These are phyloP conservation scores for Ophiostoma sp. DNA, from an alignment of 2,329 filamentous ascomycete genomes.

Conservation along the genomic window DNA sequence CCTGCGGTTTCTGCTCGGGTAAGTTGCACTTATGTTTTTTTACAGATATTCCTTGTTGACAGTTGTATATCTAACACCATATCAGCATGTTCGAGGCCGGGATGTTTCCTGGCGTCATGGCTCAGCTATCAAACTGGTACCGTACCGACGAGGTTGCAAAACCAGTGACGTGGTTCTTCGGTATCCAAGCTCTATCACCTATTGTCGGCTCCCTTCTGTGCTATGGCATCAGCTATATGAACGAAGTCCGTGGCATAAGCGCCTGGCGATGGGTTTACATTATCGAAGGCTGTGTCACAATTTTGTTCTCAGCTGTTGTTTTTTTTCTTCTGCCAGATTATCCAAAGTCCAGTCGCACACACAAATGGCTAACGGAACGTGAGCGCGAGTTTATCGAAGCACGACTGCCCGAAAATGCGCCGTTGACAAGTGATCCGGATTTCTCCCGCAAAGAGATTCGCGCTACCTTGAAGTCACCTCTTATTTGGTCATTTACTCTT, in stretches of 20 bases:
- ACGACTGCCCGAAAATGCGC: constrained; percentile 21
- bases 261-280: constrained; percentile 39
- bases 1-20: constrained; percentile 18
- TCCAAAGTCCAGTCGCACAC: constrained; percentile 29
- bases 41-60: background rate
- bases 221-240: constrained; percentile 32
- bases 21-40: background rate
- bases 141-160: constrained; percentile 41
- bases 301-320: constrained; percentile 37
- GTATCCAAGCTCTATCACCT: constrained; percentile 34
- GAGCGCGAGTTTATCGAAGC: constrained; percentile 24
- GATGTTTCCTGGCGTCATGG: constrained; percentile 39
- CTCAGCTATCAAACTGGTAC: constrained; percentile 44
- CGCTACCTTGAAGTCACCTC: constrained; percentile 30
- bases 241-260: constrained; percentile 28
- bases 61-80: background rate
- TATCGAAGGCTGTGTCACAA: constrained; percentile 40
- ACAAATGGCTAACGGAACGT: constrained; percentile 21
- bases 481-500: constrained; percentile 29
- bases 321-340: constrained; percentile 41
- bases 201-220: constrained; percentile 35
- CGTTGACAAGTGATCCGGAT: constrained; percentile 30
- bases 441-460: constrained; percentile 37
- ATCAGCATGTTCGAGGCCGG: constrained; percentile 36
- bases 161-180: constrained; percentile 41